phyloP scores from a whole-genome alignment of 2,329 filamentous ascomycete genomes.

The Amauroascus niger region DNA sequence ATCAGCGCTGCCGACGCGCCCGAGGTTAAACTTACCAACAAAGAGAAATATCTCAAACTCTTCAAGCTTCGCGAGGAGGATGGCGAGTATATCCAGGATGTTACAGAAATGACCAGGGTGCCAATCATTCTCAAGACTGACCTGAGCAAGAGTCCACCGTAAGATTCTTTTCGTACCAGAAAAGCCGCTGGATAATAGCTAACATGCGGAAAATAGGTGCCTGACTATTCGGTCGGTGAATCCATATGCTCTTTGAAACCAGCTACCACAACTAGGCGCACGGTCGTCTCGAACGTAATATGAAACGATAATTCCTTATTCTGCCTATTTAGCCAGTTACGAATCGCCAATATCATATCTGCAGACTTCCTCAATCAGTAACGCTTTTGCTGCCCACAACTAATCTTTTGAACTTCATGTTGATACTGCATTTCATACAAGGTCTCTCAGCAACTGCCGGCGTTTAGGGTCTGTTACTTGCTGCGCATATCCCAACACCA shows the following conservation, averaged over 20 bases:
- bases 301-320: not conserved
- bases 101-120: conserved; percentile 92
- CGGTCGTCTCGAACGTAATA: not conserved
- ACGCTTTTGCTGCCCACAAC: not conserved
- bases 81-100: conserved; percentile 95
- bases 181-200: conserved; percentile 19
- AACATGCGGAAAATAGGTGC: conserved; percentile 28
- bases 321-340: not conserved
- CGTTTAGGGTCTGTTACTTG: not conserved
- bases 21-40: conserved; percentile 74
- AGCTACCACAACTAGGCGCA: not conserved
- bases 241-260: conserved; percentile 38
- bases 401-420: not conserved
- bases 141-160: conserved; percentile 97
- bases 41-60: conserved; percentile 88
- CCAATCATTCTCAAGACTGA: conserved; percentile 99
- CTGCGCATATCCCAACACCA: not conserved
- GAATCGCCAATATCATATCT: not conserved
- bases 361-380: not conserved
- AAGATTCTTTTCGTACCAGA: conserved; percentile 48
- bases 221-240: conserved; percentile 45
- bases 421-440: conserved; percentile 1
- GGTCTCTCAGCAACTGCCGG: not conserved
- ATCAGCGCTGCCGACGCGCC: conserved; percentile 56
- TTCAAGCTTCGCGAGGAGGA: conserved; percentile 86